Conservation (phyloP, 2,329 filamentous ascomycete species). For the Juglanconis oblonga region DNA sequence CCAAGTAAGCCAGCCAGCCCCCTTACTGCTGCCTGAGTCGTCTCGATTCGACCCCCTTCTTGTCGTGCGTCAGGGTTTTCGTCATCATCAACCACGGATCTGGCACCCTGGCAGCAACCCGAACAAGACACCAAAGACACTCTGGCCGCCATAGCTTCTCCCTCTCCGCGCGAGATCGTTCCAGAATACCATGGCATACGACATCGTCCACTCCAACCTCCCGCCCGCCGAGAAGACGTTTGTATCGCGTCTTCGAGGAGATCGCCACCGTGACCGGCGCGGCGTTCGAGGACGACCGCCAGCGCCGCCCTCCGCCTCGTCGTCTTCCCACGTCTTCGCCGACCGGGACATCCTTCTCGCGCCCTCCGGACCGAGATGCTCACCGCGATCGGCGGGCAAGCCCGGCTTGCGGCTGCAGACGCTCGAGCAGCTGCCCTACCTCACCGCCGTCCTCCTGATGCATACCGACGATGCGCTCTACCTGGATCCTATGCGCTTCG, state of each 20-base stretch:
- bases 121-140: conserved; percentile 9
- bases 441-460: conserved; percentile 30
- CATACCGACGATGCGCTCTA: conserved; percentile 24
- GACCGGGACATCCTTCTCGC: conserved; percentile 27
- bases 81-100: background rate
- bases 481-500: conserved; percentile 21
- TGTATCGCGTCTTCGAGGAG: conserved; percentile 31
- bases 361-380: conserved; percentile 33
- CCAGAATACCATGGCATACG: background rate
- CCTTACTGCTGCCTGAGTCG: background rate
- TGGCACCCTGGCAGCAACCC: background rate
- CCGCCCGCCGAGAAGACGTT: conserved; percentile 31
- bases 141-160: background rate
- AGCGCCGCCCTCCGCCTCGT: conserved; percentile 32
- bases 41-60: too few relatives aligned
- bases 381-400: background rate
- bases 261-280: conserved; percentile 30
- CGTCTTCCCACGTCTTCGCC: conserved; percentile 33
- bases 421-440: conserved; percentile 31
- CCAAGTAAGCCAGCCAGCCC: background rate
- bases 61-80: too few relatives aligned
- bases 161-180: background rate
- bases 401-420: background rate
- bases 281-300: conserved; percentile 35
- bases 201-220: conserved; percentile 18